Conservation (phyloP, 208 protist genomes). For the Naegleria lovaniensis region DNA sequence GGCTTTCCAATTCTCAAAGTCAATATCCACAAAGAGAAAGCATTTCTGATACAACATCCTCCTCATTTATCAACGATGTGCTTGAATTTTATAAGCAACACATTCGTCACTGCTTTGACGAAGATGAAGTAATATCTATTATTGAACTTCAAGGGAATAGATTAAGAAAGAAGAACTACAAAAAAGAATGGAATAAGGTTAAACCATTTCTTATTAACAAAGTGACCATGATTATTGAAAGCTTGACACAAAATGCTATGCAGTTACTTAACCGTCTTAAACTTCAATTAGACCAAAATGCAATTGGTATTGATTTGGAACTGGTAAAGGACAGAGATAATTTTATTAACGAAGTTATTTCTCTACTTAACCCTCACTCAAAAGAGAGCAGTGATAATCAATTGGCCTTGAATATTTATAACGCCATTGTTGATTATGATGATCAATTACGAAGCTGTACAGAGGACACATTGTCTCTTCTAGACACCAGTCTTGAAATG, state of each 20-base stretch:
- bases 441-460: too few species aligned
- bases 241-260: neutral
- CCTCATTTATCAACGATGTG: neutral
- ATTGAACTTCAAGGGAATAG: neutral
- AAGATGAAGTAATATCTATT: neutral
- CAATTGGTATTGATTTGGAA: neutral
- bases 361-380: neutral
- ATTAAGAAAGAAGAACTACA: neutral
- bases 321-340: neutral
- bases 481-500: too few species aligned
- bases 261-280: neutral
- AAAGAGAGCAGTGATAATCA: neutral
- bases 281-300: neutral
- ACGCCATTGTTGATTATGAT: neutral
- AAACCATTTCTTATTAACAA: neutral
- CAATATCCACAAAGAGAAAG: too few species aligned
- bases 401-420: neutral
- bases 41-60: too few species aligned
- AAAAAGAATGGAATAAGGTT: neutral
- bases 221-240: neutral
- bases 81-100: neutral
- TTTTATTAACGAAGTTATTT: neutral
- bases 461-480: too few species aligned
- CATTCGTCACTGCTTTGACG: neutral
- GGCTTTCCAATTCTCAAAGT: too few species aligned